Evolutionary conservation across 306 rosid genomes (phyloP), one percentile per base, ranked within the genome.

Genomic region (Hippophae tibetana): DNA sequence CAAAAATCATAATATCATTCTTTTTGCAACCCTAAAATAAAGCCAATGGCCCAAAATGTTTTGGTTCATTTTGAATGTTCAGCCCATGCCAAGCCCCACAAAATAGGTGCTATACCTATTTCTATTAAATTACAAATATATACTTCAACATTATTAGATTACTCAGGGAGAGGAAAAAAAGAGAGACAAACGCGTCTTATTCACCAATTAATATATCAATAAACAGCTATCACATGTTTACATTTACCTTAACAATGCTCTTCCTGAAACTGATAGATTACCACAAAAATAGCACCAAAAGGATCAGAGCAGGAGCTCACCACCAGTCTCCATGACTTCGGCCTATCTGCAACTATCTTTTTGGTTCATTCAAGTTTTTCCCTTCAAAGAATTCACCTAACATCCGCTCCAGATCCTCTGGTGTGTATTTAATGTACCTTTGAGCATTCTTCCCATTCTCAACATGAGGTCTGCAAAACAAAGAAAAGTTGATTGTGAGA

Each of bases 351-450:
- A 27, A 71, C 74, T 70, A 84, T 53, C 93, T 77, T 74, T 54
- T 92, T 10, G 76, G 82, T 57, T 92, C 99, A 5, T 44, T 85
- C 74, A 86, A 42, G 58, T 67, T 88, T 76, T 83, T 92, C 44
- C 99, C 99, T 76, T 92, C 99, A 5, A 88, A 92, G 81, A 92
- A 92, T 54, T 92, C 99, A 7, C 96, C 94, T 70, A 92, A 54
- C 96, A 92, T 92, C 13, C 93, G 70, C 52, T 92, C 99, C 8
- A 88, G 88, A 82, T 92, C 99, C 74, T 92, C 99, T 0, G 96
- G 84, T 0, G 79, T 67, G 74, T 81, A 92, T 66, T 84, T 80
- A 56, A 84, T 79, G 76, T 83, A 88, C 82, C 88, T 92, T 65
- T 84, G 96, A 53, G 95, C 89, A 67, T 65, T 84, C 86, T 86